phyloP scores from a whole-genome alignment of 1,139 yeast genomes.

The Yamadazyma aaseri region DNA sequence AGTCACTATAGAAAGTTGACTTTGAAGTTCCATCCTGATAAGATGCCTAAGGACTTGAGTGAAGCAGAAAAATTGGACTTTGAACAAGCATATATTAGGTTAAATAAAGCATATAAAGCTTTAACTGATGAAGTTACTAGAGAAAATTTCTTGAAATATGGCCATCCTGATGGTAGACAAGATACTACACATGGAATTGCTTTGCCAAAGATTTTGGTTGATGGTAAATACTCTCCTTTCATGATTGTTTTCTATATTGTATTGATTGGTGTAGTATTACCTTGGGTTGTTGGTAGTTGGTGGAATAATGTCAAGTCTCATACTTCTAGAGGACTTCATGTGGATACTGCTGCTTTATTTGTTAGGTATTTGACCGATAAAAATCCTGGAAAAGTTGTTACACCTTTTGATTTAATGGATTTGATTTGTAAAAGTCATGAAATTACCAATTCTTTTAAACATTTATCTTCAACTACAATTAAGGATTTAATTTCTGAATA shows the following conservation, averaged over 20 bases:
- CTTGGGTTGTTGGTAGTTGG: constrained; percentile 80
- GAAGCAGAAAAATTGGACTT: constrained; percentile 54
- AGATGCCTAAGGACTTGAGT: constrained; percentile 67
- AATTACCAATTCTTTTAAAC: constrained; percentile 35
- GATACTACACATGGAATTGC: constrained; percentile 96
- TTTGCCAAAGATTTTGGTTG: constrained; percentile 86
- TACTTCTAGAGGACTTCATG: constrained; percentile 82
- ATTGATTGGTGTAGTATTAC: constrained; percentile 75
- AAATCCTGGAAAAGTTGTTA: constrained; percentile 72
- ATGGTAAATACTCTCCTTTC: constrained; percentile 72
- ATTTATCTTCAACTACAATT: constrained; percentile 47
- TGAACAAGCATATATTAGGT: constrained; percentile 76
- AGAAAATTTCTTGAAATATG: constrained; percentile 81
- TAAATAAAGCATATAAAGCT: constrained; percentile 92
- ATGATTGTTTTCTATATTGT: constrained; percentile 64
- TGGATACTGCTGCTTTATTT: constrained; percentile 75
- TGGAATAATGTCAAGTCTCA: constrained; percentile 82
- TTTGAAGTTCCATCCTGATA: constrained; percentile 91
- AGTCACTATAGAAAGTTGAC: constrained; percentile 84
- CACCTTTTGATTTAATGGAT: constrained; percentile 57
- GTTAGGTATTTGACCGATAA: constrained; percentile 64
- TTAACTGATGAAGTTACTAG: constrained; percentile 86
- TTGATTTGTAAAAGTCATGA: constrained; percentile 68
- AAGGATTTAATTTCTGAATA: constrained; percentile 54
- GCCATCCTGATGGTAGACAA: constrained; percentile 98